phyloP scores from a whole-genome alignment of 225 moss, liverwort and hornwort species.

The Bryum argenteum region DNA sequence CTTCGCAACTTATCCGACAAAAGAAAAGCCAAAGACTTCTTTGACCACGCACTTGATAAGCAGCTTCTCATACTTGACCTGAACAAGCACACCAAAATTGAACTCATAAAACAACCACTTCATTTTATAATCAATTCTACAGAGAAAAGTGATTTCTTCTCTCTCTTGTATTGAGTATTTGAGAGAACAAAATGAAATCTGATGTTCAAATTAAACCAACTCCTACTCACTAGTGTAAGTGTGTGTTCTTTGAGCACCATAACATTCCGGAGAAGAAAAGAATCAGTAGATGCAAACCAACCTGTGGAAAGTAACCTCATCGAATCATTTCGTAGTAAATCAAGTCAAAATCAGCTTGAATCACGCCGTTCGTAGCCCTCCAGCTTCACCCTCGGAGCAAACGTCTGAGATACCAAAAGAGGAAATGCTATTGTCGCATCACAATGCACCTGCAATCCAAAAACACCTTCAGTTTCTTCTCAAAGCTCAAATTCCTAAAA shows the following conservation, averaged over 20 bases:
- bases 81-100: not conserved
- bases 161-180: not conserved
- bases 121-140: not conserved
- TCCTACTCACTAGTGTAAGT: no score
- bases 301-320: not conserved
- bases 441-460: constrained; percentile 12
- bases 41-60: not conserved
- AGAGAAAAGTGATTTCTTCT: not conserved
- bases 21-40: not conserved
- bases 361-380: not conserved
- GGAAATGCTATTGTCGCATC: constrained; percentile 15
- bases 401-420: constrained; percentile 5
- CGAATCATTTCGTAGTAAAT: not conserved
- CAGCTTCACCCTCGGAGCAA: constrained; percentile 9
- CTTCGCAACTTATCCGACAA: not conserved
- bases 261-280: no score
- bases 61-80: not conserved
- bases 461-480: not conserved
- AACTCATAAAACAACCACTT: not conserved
- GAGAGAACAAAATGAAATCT: not conserved
- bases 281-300: not conserved
- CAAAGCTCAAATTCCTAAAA: not conserved
- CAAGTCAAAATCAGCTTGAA: not conserved
- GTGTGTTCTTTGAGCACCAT: no score
- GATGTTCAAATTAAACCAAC: no score